Conservation (phyloP, 495 filamentous ascomycete genomes). For the Extremus antarcticus region DNA sequence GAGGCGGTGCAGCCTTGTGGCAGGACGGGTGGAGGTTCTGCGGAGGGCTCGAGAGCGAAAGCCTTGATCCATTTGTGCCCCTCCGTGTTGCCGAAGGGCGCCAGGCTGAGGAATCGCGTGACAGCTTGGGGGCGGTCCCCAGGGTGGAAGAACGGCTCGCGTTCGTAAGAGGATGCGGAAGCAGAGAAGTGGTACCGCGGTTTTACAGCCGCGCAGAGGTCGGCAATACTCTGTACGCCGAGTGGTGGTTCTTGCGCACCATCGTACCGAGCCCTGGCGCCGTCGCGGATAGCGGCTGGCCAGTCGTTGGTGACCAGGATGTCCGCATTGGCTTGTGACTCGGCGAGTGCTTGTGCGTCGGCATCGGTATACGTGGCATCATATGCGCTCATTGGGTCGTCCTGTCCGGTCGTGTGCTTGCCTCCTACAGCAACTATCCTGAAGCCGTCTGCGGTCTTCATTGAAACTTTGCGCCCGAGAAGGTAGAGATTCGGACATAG, state of each 20-base stretch:
- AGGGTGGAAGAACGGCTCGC: conserved; percentile 82
- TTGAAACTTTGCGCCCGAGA: conserved; percentile 69
- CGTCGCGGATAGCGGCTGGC: conserved; percentile 58
- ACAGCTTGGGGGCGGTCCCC: conserved; percentile 43
- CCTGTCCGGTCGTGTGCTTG: conserved; percentile 38
- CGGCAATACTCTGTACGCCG: conserved; percentile 49
- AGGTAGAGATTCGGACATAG: conserved; percentile 80
- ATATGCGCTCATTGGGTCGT: conserved; percentile 50
- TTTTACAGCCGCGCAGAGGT: conserved; percentile 63
- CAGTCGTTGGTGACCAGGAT: conserved; percentile 78
- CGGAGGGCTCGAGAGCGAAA: conserved; percentile 62
- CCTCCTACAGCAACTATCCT: conserved; percentile 76
- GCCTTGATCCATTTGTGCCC: conserved; percentile 87
- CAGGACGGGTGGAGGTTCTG: conserved; percentile 43
- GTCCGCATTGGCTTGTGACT: conserved; percentile 65
- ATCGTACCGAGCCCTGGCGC: conserved; percentile 45
- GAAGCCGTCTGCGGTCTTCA: conserved; percentile 84
- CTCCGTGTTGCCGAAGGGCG: conserved; percentile 55
- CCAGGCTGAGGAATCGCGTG: conserved; percentile 83
- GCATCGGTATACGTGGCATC: conserved; percentile 58
- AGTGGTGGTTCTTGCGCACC: conserved; percentile 28
- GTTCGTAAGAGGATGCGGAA: conserved; percentile 66
- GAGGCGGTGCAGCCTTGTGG: conserved; percentile 60
- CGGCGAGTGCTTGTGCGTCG: conserved; percentile 58
- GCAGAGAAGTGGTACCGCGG: conserved; percentile 81